Base-by-base conservation (phyloP, 805 yeast genomes). In the Lipomyces kockii region DNA sequence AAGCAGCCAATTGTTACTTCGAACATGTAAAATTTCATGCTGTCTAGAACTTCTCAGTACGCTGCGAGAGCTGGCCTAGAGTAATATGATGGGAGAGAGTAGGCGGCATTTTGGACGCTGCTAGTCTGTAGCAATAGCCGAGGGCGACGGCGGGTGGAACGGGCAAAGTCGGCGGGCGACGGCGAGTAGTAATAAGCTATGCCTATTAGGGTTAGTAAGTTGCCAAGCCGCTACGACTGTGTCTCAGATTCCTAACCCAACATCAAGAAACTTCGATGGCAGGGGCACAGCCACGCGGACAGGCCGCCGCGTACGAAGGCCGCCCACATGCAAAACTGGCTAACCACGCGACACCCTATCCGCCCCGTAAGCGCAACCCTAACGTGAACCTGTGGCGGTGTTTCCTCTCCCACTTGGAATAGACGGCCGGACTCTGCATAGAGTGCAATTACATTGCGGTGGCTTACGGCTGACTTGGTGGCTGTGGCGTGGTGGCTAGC, bases 111-210 rank as follows among this genome's bases (percentile, higher is more conserved):
- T 27, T 27, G 29, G 29, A 25, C 27, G 27, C 27, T 25, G 29
- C 29, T 3, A 27, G 29, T 4, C 29, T 25, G 2, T 25, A 29
- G 32, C 32, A 5, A 29, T 7, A 29, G 32, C 32, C 32, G 32
- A 29, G 32, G 49, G 22, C 49, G 49, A 2, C 49, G 49, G 25
- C 49, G 49, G 49, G 22, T n/a, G 49, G 49, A 6, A 17, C 49
- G 49, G 49, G 22, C 49, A 43, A 43, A 12, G 49, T 43, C 49
- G 49, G 49, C 49, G 49, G 49, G 49, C 49, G 49, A 17, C 49
- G 49, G 49, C 49, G 49, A 43, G 49, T n/a, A 2, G 8, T 3
- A 6, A 7, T 6, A 5, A 17, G 49, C 49, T 43, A 43, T 17
- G 8, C 49, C 25, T 43, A 3, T n/a, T 43, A n/a, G 22, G 39